These are phyloP conservation scores for Serendipita sp. DNA, from an alignment of 768 basidiomycete species.

Conservation along the genomic window DNA sequence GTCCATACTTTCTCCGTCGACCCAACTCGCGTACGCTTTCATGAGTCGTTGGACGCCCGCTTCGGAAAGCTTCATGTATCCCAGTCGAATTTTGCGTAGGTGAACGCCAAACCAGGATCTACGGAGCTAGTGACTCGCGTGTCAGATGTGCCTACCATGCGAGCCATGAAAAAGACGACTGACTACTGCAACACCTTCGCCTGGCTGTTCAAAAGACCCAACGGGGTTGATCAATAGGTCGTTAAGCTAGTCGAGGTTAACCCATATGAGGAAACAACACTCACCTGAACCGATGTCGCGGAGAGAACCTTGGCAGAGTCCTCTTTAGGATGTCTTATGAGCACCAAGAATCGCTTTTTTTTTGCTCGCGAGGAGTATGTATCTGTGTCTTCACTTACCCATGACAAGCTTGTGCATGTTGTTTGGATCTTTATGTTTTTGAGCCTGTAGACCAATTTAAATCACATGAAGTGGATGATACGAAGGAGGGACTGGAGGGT, in stretches of 20 bases:
- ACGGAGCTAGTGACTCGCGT: background rate
- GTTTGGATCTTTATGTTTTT: too few species aligned
- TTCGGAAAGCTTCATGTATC: background rate
- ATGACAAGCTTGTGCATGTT: too few species aligned
- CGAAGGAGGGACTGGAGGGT: too few species aligned
- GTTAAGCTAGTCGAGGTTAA: background rate
- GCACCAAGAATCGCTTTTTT: too few species aligned
- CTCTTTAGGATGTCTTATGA: too few species aligned
- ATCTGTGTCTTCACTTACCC: too few species aligned
- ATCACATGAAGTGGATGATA: too few species aligned
- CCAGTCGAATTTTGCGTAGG: background rate
- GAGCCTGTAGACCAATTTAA: too few species aligned
- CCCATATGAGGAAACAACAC: background rate
- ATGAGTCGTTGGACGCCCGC: background rate
- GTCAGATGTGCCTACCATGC: background rate
- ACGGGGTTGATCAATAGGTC: background rate
- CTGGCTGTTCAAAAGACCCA: background rate
- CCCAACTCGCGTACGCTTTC: background rate
- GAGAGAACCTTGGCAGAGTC: background rate
- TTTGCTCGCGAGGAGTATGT: too few species aligned
- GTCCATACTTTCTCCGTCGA: background rate
- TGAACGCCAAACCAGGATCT: slow-evolving; percentile 2
- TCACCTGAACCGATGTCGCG: background rate
- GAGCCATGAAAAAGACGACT: background rate
- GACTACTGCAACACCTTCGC: background rate